These are phyloP conservation scores for Myriosclerotinia curreyana DNA, from an alignment of 2,329 filamentous ascomycete species.

Conservation along the genomic window DNA sequence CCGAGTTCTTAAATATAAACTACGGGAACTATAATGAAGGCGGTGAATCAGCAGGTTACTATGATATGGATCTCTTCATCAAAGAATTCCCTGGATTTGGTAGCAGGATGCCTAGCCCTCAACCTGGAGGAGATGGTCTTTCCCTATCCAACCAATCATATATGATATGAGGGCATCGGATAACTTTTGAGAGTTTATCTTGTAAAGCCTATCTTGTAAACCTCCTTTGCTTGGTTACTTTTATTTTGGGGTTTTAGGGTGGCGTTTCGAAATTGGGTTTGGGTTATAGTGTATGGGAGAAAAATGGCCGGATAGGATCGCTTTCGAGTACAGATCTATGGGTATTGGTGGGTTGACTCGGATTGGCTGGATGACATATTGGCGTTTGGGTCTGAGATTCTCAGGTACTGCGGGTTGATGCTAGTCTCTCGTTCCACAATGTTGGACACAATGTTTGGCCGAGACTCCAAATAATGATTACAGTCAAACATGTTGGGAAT, in stretches of 20 bases:
- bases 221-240: neutral
- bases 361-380: neutral
- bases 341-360: neutral
- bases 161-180: neutral
- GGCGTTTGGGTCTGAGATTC: neutral
- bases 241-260: neutral
- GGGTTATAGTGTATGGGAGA: neutral
- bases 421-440: neutral
- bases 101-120: conserved; percentile 11
- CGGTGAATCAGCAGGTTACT: conserved; percentile 13
- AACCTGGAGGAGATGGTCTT: conserved; percentile 1
- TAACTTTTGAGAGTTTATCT: neutral
- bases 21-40: conserved; percentile 12
- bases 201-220: too few species aligned
- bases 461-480: neutral
- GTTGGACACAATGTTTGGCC: too few species aligned
- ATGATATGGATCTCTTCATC: conserved; percentile 14
- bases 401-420: too few species aligned
- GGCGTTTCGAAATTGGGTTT: neutral
- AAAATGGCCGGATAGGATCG: neutral
- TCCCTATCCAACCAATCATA: conserved; percentile 1
- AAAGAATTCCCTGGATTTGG: conserved; percentile 14
- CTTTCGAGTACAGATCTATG: neutral
- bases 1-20: conserved; percentile 13
- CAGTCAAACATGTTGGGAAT: neutral